Base-by-base conservation (phyloP, 495 filamentous ascomycete species). In the Aspergillus nanangensis region DNA sequence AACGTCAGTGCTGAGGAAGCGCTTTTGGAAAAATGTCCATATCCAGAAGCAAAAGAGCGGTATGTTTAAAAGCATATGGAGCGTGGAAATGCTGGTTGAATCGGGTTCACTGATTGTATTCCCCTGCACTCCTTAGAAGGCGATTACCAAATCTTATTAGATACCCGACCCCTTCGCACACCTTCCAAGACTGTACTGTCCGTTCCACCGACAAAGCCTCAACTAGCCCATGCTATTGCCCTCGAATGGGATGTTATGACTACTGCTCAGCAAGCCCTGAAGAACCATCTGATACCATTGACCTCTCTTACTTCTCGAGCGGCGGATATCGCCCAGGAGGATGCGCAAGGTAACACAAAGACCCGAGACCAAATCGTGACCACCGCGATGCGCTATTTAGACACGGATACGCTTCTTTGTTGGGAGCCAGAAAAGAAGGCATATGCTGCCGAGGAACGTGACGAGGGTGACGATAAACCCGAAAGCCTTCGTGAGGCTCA, bases 331-430 rank as follows among this genome's bases (percentile, higher is more conserved):
- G 71, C 67, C 19, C 74, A 72, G 19, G 82, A 89, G 49, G 82
- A 86, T 56, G 78, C 77, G n/a, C 35, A 61, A 21, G 74, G 70
- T 0, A 39, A 60, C 8, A 50, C 51, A 0, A 63, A 62, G 5
- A 67, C 69, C 23, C 72, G 90, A 32, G 54, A 74, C 1, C 70
- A 75, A 24, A 83, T 95, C 11, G 63, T 84, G 15, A 68, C 58
- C 9, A 86, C 80, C 38, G 65, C 90, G 25, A 77, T 97, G 75
- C 78, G 86, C 8, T 96, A 97, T 62, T 72, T 98, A 5, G 81
- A 90, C 45, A 98, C 93, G 0, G 93, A 98, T 63, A 91, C 88
- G 0, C 68, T 96, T n/a, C 78, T 98, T 8, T 98, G 93, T 72
- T 92, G 87, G 84, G 88, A 87, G 17, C 86, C 86, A 3, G 85